Evolutionary conservation across 2,329 filamentous ascomycete species (phyloP).

Genomic region (Didymella exigua): DNA sequence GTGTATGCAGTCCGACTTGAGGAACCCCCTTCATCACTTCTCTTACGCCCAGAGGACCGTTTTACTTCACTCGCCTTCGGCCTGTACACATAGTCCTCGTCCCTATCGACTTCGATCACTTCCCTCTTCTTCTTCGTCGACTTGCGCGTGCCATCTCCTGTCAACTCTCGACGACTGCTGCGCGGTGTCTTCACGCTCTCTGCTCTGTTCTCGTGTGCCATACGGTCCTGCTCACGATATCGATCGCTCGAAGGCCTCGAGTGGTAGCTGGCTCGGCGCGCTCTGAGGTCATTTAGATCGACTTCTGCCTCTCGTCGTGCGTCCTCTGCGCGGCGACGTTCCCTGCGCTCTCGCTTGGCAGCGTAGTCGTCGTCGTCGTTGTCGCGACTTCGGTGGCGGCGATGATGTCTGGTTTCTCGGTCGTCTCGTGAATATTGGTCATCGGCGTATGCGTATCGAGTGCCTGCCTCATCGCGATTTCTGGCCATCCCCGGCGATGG

Average conservation of each 20-base stretch:
- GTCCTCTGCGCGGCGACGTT: constrained; percentile 42
- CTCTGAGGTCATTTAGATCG: constrained; percentile 50
- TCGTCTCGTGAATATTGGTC: constrained; percentile 33
- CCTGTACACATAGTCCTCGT: constrained; percentile 42
- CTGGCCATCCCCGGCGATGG: constrained; percentile 43
- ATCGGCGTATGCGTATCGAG: constrained; percentile 40
- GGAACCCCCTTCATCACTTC: constrained; percentile 44
- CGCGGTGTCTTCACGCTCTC: constrained; percentile 38
- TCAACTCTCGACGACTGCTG: constrained; percentile 36
- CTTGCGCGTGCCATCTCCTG: constrained; percentile 36
- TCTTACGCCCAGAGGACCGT: constrained; percentile 34
- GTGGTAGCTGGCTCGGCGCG: constrained; percentile 48
- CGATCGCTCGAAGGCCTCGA: constrained; percentile 39
- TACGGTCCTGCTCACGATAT: constrained; percentile 38
- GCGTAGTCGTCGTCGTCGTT: constrained; percentile 33
- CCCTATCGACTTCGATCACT: constrained; percentile 29
- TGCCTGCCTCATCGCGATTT: constrained; percentile 38
- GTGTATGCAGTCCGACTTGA: constrained; percentile 44
- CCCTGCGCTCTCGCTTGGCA: constrained; percentile 40
- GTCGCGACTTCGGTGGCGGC: constrained; percentile 35
- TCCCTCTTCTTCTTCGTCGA: constrained; percentile 38
- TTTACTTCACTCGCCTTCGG: constrained; percentile 35
- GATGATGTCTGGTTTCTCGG: constrained; percentile 37
- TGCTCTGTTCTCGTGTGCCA: constrained; percentile 37
- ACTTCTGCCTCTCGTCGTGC: constrained; percentile 34